Percentiles rank a stretch among this genome's conserved stretches.
phyloP scores from a whole-genome alignment of 768 basidiomycete species.

The Tephrocybe sp. region DNA sequence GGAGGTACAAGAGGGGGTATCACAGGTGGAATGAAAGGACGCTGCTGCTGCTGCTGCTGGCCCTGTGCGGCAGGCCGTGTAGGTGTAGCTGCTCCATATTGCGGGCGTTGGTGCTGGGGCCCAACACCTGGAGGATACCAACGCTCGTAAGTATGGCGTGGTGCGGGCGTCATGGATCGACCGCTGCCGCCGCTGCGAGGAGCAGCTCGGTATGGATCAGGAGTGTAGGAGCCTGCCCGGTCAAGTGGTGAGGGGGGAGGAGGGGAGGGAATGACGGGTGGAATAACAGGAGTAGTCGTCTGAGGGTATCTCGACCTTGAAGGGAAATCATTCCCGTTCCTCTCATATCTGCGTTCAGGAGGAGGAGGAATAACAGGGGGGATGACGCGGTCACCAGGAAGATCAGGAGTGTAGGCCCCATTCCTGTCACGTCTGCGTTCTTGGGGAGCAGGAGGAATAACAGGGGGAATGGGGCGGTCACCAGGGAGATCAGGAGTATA shows the following conservation, averaged over 20 bases:
- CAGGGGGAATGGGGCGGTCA: no score
- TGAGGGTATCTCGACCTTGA: no score
- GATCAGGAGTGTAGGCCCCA: no score
- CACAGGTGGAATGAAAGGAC: not conserved
- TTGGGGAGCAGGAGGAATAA: no score
- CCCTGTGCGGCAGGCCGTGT: no score
- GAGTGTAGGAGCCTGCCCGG: not conserved
- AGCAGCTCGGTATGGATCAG: not conserved
- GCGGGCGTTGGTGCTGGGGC: not conserved
- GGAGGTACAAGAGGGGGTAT: not conserved
- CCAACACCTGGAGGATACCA: constrained; percentile 6
- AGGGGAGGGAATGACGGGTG: not conserved
- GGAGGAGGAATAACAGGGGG: no score
- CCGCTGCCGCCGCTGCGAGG: not conserved
- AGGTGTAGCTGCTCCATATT: not conserved
- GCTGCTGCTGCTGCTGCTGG: not conserved
- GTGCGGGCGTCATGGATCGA: not conserved
- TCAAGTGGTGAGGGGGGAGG: not conserved
- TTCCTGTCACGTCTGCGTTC: no score
- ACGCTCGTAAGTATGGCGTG: not conserved
- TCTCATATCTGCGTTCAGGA: no score
- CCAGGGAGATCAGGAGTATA: no score
- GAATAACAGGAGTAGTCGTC: not conserved
- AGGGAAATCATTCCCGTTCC: no score
- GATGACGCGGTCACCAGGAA: no score